Percentiles rank a stretch among this genome's conserved stretches.
Conservation (phyloP, 1,284 basidiomycete genomes). For the Calocybe gambosa region DNA sequence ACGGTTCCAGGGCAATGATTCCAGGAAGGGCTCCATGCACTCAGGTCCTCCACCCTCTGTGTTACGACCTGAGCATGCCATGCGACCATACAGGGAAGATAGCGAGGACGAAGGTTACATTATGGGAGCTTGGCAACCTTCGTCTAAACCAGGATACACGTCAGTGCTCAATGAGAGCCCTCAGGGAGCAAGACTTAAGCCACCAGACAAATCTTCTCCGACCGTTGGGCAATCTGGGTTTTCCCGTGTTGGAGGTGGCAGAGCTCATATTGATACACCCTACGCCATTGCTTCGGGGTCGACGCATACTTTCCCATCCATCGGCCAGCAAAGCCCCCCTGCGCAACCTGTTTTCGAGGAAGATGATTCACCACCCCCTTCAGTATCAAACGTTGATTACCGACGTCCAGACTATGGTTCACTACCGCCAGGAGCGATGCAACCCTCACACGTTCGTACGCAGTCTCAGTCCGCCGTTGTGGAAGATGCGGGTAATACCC, state of each 20-base stretch:
- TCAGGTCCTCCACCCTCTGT: slow-evolving; percentile 69
- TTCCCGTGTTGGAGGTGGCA: slow-evolving; percentile 70
- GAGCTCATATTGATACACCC: slow-evolving; percentile 71
- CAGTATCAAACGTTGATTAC: slow-evolving; percentile 43
- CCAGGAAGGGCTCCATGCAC: slow-evolving; percentile 43
- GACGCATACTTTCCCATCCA: slow-evolving; percentile 60
- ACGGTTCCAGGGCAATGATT: slow-evolving; percentile 27
- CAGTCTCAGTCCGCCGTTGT: slow-evolving; percentile 77
- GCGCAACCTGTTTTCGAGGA: slow-evolving; percentile 23
- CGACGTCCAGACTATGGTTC: slow-evolving; percentile 32
- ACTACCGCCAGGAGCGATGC: slow-evolving; percentile 59
- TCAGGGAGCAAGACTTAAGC: slow-evolving; percentile 20
- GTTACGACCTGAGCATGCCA: slow-evolving; percentile 69
- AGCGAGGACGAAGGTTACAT: slow-evolving; percentile 78
- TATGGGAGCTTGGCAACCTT: slow-evolving; percentile 80
- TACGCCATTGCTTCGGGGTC: slow-evolving; percentile 63
- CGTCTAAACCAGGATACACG: slow-evolving; percentile 48
- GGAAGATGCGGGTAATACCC: slow-evolving; percentile 42
- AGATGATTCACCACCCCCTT: slow-evolving; percentile 46
- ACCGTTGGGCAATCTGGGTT: slow-evolving; percentile 52
- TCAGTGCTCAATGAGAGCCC: slow-evolving; percentile 33
- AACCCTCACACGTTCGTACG: slow-evolving; percentile 65
- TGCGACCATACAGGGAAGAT: slow-evolving; percentile 71
- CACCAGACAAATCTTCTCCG: slow-evolving; percentile 17
- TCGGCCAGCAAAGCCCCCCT: slow-evolving; percentile 37